Evolutionary conservation across 371 early-diverging fungal genomes (phyloP), one percentile per base, ranked within the genome.

Genomic region (Mucor velutinosus): DNA sequence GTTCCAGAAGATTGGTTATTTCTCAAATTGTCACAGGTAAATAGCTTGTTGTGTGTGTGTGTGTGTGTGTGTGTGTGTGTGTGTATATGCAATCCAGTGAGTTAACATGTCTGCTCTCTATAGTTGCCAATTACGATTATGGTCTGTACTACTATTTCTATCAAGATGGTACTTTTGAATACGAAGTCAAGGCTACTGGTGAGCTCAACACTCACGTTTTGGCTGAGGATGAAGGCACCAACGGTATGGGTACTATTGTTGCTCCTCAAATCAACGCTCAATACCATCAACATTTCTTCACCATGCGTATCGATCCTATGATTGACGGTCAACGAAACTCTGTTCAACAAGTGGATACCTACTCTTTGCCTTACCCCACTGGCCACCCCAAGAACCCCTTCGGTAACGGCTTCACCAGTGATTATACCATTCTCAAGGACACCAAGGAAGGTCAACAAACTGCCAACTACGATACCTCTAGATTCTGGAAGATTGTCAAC

Each of bases 151-250:
- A 82, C 68, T 85, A 82, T 67, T 86, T 86, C 56, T 82, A 86
- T 41, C 82, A 83, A 70, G 86, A 86, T 51, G 86, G 86, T 65
- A 79, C 83, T 37, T 85, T 86, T 51, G 76, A 86, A 64, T 82
- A 84, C 33, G 85, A 86, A 64, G 81, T 84, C 62, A 86, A 86
- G 74, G 84, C 84, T 37, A 86, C 86, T 49, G 86, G 86, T 53
- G 78, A 79, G 35, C 72, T 86, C 12, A 83, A 82, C 57, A 86
- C 85, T 2, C 80, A 79, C 64, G 84, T 83, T 58, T 63, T 83
- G 71, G 83, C 86, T 32, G 79, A 82, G 62, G 82, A 82, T 51
- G 86, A 85, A 64, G 67, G 74, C 15, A 78, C 86, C 29, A 76
- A 71, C 41, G 72, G 63, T n/a, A 80, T 75, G 65, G 86, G 86